Evolutionary conservation across 176 grass and related monocot species (phyloP).

Genomic region (Carex kokanica): DNA sequence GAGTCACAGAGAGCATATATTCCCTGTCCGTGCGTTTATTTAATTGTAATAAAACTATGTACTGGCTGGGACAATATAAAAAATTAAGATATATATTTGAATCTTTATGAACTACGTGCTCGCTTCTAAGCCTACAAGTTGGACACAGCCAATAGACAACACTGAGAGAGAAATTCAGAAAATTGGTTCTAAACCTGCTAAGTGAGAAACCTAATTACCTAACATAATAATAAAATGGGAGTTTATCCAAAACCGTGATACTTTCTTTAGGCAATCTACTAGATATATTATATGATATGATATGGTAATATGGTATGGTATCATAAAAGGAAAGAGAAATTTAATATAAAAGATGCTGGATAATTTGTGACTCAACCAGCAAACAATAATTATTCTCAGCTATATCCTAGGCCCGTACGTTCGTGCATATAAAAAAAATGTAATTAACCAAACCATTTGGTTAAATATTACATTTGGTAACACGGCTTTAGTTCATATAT

Average conservation of each 20-base stretch:
- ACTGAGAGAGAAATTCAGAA: neutral
- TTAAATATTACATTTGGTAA: neutral
- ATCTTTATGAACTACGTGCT: conserved; percentile 16
- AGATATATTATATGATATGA: neutral
- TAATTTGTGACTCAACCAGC: conserved; percentile 19
- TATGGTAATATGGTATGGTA: neutral
- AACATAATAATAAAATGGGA: neutral
- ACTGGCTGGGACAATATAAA: neutral
- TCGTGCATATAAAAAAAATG: conserved; percentile 10
- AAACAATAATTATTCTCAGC: conserved; percentile 1
- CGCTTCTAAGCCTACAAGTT: conserved; percentile 26
- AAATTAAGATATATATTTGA: neutral
- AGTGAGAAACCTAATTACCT: neutral
- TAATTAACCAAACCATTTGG: neutral
- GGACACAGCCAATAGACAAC: neutral
- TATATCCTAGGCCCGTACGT: neutral
- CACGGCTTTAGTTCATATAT: neutral
- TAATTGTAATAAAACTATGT: neutral
- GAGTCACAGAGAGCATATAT: neutral
- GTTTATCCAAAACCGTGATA: neutral
- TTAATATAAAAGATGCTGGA: neutral
- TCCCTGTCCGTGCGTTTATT: neutral
- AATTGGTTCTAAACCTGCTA: neutral
- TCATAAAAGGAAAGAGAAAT: neutral
- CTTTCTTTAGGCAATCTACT: neutral